These are phyloP conservation scores for Penicillium paradoxum DNA, from an alignment of 495 filamentous ascomycete genomes.

Conservation along the genomic window DNA sequence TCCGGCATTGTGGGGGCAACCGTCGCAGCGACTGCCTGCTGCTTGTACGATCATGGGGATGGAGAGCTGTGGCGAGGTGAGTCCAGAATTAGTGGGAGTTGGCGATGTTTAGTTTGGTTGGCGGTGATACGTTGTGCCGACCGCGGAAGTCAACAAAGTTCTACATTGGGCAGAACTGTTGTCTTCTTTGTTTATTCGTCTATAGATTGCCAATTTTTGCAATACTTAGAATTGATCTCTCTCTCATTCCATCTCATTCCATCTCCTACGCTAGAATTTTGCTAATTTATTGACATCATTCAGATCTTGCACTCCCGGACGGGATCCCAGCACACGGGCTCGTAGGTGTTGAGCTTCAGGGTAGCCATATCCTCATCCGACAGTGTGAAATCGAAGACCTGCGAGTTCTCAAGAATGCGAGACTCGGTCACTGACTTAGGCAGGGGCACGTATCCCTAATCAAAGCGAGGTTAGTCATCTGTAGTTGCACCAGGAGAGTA, in stretches of 20 bases:
- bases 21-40: conserved; percentile 18
- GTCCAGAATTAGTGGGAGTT: not conserved
- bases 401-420: conserved; percentile 65
- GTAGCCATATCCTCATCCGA: conserved; percentile 53
- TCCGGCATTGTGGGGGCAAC: conserved; percentile 33
- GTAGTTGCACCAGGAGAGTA: not conserved
- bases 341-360: conserved; percentile 51
- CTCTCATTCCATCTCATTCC: no score
- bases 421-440: conserved; percentile 59
- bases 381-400: conserved; percentile 78
- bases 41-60: conserved; percentile 14
- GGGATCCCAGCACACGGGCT: conserved; percentile 73
- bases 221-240: no score
- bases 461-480: conserved; percentile 49
- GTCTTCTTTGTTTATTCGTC: no score
- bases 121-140: conserved; percentile 37
- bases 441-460: conserved; percentile 61
- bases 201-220: no score
- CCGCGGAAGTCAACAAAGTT: conserved; percentile 21
- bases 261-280: conserved; percentile 16
- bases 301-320: conserved; percentile 39
- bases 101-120: conserved; percentile 6
- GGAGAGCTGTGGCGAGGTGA: conserved; percentile 2
- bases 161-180: conserved; percentile 19
- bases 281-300: conserved; percentile 1